Evolutionary conservation across 805 yeast species (phyloP), one percentile per base, ranked within the genome.

Genomic region (Priceomyces castillae): DNA sequence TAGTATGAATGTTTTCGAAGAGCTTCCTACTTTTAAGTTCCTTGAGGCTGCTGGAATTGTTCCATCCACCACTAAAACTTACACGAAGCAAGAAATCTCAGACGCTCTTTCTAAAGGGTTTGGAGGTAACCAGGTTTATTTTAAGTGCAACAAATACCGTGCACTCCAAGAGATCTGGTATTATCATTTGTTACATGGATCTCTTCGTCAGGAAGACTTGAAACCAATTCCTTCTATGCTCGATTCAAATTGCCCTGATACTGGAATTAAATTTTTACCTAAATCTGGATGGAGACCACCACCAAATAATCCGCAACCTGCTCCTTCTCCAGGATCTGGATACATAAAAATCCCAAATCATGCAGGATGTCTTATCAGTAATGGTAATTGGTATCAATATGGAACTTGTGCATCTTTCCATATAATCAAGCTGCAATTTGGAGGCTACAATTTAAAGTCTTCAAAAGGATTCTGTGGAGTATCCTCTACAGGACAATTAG

Each of bases 351-450:
- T 80, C 11, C 58, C 73, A 15, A 77, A 67, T 34, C 76, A 82
- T 45, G 49, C 62, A 3, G 96, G 96, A 7, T 88, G 96, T 64
- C 67, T 92, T 46, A 92, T 90, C 56, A 79, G 86, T 47, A 86
- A 80, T 56, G 99, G 99, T 3, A 77, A 80, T 51, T 90, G 95
- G 94, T 87, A 84, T 65, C 59, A 76, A 3, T 71, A 74, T 14
- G 97, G 97, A 1, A 80, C 94, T 0, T 92, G 97, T 63, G 98
- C 97, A 3, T 80, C 84, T 4, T 90, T 74, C 65, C 73, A 73
- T 19, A 53, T 86, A 19, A 41, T 46, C 12, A 74, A 80, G 42
- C 78, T 84, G 25, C 76, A 77, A 26, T 80, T 80, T 62, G 94
- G 94, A 2, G 94, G 94, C n/a, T 77, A 79, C 54, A 76, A 80